These are phyloP conservation scores for Mortierella antarctica DNA, from an alignment of 192 early-diverging fungal species.

Conservation along the genomic window DNA sequence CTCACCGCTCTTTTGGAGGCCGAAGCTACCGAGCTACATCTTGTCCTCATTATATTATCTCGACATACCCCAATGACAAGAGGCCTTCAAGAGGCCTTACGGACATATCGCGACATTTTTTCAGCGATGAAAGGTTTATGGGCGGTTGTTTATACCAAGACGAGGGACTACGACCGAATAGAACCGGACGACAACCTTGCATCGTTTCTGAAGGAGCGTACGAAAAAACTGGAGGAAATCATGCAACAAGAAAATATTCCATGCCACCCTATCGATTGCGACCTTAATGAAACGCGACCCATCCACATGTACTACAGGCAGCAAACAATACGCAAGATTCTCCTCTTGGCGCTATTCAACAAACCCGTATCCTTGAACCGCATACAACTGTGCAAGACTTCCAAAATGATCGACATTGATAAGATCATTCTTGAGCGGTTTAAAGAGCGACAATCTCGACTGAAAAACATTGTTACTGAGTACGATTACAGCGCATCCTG, in stretches of 20 bases:
- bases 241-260: conserved; percentile 16
- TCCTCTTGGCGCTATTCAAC: background rate
- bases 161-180: background rate
- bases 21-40: conserved; percentile 7
- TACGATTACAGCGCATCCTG: background rate
- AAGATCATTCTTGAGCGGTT: background rate
- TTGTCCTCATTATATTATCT: conserved; percentile 13
- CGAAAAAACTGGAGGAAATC: background rate
- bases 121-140: conserved; percentile 6
- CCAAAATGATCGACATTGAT: conserved; percentile 10
- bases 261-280: conserved; percentile 9
- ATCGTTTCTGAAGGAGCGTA: background rate
- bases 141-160: conserved; percentile 10
- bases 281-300: conserved; percentile 11
- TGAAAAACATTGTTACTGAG: background rate
- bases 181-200: background rate
- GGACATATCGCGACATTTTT: conserved; percentile 9
- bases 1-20: conserved; percentile 1
- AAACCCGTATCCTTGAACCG: background rate
- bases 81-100: conserved; percentile 7
- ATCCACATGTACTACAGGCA: conserved; percentile 15
- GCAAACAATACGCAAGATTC: conserved; percentile 8
- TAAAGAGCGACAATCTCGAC: no score
- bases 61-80: background rate
- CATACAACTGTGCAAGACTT: conserved; percentile 16